phyloP scores from a whole-genome alignment of 371 early-diverging fungal genomes.

The Syncephalastrum racemosum region DNA sequence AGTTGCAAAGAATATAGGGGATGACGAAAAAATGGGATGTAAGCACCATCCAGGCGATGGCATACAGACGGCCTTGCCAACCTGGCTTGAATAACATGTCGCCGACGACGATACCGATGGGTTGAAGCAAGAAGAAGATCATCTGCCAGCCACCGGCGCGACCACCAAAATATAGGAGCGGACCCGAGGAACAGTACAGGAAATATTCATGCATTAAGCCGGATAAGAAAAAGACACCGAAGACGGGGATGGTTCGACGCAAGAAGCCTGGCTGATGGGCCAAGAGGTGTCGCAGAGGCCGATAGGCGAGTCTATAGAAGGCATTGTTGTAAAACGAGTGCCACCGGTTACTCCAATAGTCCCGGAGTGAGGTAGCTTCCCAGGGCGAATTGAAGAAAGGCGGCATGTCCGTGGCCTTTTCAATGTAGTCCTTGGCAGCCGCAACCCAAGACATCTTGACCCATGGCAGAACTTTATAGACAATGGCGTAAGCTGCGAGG shows the following conservation, averaged over 20 bases:
- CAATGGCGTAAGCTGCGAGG: slow-evolving; percentile 12
- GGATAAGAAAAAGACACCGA: slow-evolving; percentile 38
- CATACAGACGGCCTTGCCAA: slow-evolving; percentile 20
- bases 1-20: slow-evolving; percentile 16
- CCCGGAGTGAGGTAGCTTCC: slow-evolving; percentile 32
- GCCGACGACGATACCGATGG: slow-evolving; percentile 26
- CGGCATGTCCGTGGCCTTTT: slow-evolving; percentile 31
- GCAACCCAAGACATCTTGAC: slow-evolving; percentile 19
- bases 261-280: slow-evolving; percentile 2
- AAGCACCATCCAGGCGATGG: slow-evolving; percentile 27
- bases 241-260: slow-evolving; percentile 24
- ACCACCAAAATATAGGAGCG: slow-evolving; percentile 19
- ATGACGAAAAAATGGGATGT: slow-evolving; percentile 22
- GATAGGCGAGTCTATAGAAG: slow-evolving; percentile 36
- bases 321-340: slow-evolving; percentile 41
- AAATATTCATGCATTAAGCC: slow-evolving; percentile 47
- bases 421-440: slow-evolving; percentile 29
- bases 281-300: slow-evolving; percentile 28
- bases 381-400: slow-evolving; percentile 37
- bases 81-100: slow-evolving; percentile 24
- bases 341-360: slow-evolving; percentile 45
- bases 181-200: slow-evolving; percentile 30
- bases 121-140: slow-evolving; percentile 32
- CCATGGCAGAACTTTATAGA: slow-evolving; percentile 22
- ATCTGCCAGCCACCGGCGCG: slow-evolving; percentile 32